Evolutionary conservation across 2,329 filamentous ascomycete species (phyloP).

Genomic region (Scolecobasidium constrictum): DNA sequence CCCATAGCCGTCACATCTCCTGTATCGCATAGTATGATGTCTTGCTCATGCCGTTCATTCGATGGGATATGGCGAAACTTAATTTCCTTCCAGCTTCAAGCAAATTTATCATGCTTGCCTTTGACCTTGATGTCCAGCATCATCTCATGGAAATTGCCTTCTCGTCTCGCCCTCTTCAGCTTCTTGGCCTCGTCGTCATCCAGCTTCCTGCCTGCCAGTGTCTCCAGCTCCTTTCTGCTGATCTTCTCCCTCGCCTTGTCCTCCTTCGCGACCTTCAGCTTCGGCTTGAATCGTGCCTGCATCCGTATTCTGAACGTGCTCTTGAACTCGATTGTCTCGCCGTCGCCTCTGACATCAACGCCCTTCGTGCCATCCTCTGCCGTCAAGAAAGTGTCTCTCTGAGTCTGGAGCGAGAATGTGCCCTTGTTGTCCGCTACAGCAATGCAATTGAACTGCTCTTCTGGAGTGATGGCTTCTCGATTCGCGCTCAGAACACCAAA

Average conservation of each 20-base stretch:
- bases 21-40: too few species aligned
- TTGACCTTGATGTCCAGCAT: constrained; percentile 82
- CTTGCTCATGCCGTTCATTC: too few species aligned
- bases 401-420: constrained; percentile 65
- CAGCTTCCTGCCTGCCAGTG: constrained; percentile 61
- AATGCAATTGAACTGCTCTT: constrained; percentile 70
- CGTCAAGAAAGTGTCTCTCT: constrained; percentile 59
- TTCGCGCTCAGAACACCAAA: constrained; percentile 67
- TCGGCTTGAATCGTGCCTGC: constrained; percentile 90
- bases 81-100: too few species aligned
- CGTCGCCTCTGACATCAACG: constrained; percentile 67
- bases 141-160: constrained; percentile 84
- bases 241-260: constrained; percentile 79
- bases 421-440: constrained; percentile 51
- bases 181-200: constrained; percentile 78
- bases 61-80: too few species aligned
- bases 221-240: constrained; percentile 73
- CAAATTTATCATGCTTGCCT: constrained; percentile 82
- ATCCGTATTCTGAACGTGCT: constrained; percentile 76
- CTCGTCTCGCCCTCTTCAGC: constrained; percentile 70
- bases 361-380: constrained; percentile 35
- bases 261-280: constrained; percentile 66
- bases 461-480: constrained; percentile 69
- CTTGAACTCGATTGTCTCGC: constrained; percentile 52
- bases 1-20: too few species aligned